Conservation (phyloP, 2,329 filamentous ascomycete species). For the Dactylonectria macrodidyma region DNA sequence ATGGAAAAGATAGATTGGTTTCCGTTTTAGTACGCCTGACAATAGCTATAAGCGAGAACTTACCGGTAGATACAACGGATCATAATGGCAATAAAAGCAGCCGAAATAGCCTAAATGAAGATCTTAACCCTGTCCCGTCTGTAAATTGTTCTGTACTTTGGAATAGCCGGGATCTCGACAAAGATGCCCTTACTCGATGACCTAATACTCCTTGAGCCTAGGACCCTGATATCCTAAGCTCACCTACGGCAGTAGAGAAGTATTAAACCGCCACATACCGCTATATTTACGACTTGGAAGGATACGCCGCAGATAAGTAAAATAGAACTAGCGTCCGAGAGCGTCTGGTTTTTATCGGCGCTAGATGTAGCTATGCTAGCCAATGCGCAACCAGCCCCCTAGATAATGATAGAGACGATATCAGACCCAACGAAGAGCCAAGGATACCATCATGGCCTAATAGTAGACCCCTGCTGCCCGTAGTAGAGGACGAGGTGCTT, state of each 20-base stretch:
- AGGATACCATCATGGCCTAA: constrained; percentile 6
- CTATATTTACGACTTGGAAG: too few species aligned
- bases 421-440: constrained; percentile 15
- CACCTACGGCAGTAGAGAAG: too few species aligned
- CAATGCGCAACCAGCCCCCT: neutral
- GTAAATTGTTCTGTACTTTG: too few species aligned
- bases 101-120: constrained; percentile 1
- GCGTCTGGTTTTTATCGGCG: too few species aligned
- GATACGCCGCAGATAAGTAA: too few species aligned
- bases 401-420: constrained; percentile 5
- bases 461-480: neutral
- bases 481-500: constrained; percentile 5
- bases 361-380: neutral
- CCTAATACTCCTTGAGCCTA: too few species aligned
- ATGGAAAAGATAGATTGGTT: too few species aligned
- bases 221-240: too few species aligned
- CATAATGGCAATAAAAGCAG: constrained; percentile 12
- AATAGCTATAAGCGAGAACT: neutral
- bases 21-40: neutral
- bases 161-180: too few species aligned
- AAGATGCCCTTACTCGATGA: too few species aligned
- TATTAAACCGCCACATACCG: too few species aligned
- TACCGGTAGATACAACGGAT: constrained; percentile 21
- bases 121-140: neutral
- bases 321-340: too few species aligned